Evolutionary conservation across 2,329 filamentous ascomycete species (phyloP), one percentile per base, ranked within the genome.

Genomic region (Aspergillus sp.): DNA sequence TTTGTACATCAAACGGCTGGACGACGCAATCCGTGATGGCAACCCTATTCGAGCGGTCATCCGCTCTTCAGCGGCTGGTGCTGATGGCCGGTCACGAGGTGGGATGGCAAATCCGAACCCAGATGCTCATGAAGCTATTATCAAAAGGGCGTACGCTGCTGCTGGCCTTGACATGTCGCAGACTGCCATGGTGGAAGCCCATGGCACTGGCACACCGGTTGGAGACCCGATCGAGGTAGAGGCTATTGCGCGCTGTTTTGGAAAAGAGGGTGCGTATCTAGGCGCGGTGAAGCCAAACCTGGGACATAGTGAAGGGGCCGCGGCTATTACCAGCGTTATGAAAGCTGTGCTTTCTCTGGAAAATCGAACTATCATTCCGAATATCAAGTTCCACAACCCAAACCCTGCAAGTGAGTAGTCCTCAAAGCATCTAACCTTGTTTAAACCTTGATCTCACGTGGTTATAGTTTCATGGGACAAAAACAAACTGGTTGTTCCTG

Each of bases 31-130:
- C 3, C 50, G 59, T 4, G 70, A 70, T 43, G 63, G 64, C 0
- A 62, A 74, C 46, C 62, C 66, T 2, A 66, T 75, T 15, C 58
- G 70, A 5, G 68, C 65, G 1, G 63, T 75, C 2, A 69, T 75
- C 39, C 55, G 70, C 2, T 52, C 47, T 2, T 66, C 66, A 2
- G 54, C 50, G 2, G 51, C 57, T 3, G 71, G 70, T 51, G n/a
- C 14, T 2, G 68, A 70, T 49, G 70, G 70, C 3, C 58, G 46
- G 5, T 58, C 58, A 6, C 9, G 31, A 33, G 31, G 31, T 12
- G 31, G 31, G 31, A 33, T 33, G 31, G 31, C 31, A 33, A 33
- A 33, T 12, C 31, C 11, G 1, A 44, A 44, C 6, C n/a, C 33
- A 3, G 21, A 17, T 3, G 40, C 54, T 4, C 60, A 62, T 12